Conservation (phyloP, 2,329 filamentous ascomycete genomes). For the Trichoderma sp. region DNA sequence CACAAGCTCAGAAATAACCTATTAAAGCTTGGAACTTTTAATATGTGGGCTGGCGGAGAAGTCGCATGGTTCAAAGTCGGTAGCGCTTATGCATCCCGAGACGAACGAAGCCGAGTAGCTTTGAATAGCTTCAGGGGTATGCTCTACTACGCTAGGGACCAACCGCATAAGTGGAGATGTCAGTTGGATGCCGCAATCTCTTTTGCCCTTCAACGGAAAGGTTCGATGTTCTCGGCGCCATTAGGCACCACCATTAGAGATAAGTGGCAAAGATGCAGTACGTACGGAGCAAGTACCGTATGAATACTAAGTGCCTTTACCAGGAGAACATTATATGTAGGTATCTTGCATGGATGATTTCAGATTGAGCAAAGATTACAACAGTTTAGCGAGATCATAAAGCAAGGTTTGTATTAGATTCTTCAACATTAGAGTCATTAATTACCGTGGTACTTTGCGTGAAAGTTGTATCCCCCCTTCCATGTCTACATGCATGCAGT, state of each 20-base stretch:
- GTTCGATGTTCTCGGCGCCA: not conserved
- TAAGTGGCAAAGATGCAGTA: not conserved
- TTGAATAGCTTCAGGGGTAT: not conserved
- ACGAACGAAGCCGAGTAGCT: not conserved
- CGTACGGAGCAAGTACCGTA: not conserved
- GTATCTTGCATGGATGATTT: not conserved
- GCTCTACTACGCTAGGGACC: not conserved
- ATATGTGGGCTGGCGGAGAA: not conserved
- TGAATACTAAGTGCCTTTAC: not conserved
- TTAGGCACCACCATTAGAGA: not conserved
- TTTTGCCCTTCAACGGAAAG: not conserved
- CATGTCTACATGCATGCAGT: not conserved
- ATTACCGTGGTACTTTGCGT: not conserved
- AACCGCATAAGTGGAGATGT: constrained; percentile 4
- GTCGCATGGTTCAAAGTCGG: not conserved
- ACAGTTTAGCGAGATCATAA: not conserved
- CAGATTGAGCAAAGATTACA: not conserved
- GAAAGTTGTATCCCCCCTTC: not conserved
- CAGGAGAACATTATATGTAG: not conserved
- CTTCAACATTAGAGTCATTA: not conserved
- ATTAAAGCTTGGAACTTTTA: not conserved
- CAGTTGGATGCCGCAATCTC: not conserved
- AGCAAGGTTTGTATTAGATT: not conserved
- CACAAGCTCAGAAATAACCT: not conserved
- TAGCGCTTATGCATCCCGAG: not conserved